Percentiles rank a stretch among this genome's conserved stretches.
Evolutionary conservation across 2,329 filamentous ascomycete genomes (phyloP).

Genomic region (Neoscytalidium dimidiatum): DNA sequence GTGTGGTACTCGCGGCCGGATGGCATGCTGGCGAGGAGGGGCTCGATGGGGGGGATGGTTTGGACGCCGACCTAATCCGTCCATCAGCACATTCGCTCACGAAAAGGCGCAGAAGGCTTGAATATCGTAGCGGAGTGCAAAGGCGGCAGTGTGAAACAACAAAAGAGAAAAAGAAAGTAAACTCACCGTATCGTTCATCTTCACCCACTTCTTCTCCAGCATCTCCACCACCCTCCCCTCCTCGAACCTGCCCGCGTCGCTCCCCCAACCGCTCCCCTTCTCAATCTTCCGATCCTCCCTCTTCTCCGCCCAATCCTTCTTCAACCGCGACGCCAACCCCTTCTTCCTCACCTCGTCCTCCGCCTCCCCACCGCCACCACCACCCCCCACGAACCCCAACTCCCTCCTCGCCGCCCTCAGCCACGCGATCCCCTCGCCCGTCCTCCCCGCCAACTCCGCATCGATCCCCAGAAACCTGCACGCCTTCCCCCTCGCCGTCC

Average conservation of each 20-base stretch:
- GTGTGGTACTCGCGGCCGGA: slow-evolving; percentile 84
- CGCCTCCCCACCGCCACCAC: slow-evolving; percentile 36
- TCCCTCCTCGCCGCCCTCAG: slow-evolving; percentile 74
- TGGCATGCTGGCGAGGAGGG: slow-evolving; percentile 76
- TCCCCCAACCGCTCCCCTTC: slow-evolving; percentile 71
- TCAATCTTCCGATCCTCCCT: slow-evolving; percentile 79
- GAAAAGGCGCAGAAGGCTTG: no score
- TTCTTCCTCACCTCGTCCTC: slow-evolving; percentile 48
- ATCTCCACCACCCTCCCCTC: slow-evolving; percentile 84
- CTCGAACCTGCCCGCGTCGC: slow-evolving; percentile 81
- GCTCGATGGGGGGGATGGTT: slow-evolving; percentile 68
- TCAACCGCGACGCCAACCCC: slow-evolving; percentile 62
- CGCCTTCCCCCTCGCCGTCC: slow-evolving; percentile 77
- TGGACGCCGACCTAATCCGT: slow-evolving; percentile 83
- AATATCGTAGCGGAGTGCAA: no score
- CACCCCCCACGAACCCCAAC: slow-evolving; percentile 62
- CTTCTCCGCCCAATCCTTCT: slow-evolving; percentile 74
- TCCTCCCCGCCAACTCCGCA: slow-evolving; percentile 78
- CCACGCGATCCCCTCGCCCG: slow-evolving; percentile 86
- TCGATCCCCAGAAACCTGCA: slow-evolving; percentile 91
- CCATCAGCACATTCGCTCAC: no score
- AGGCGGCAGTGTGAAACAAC: not conserved
- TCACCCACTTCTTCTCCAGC: slow-evolving; percentile 85
- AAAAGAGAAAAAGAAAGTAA: not conserved
- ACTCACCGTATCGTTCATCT: slow-evolving; percentile 86